Conservation (phyloP, 2,329 filamentous ascomycete species). For the Ceratocystis harringtonii region DNA sequence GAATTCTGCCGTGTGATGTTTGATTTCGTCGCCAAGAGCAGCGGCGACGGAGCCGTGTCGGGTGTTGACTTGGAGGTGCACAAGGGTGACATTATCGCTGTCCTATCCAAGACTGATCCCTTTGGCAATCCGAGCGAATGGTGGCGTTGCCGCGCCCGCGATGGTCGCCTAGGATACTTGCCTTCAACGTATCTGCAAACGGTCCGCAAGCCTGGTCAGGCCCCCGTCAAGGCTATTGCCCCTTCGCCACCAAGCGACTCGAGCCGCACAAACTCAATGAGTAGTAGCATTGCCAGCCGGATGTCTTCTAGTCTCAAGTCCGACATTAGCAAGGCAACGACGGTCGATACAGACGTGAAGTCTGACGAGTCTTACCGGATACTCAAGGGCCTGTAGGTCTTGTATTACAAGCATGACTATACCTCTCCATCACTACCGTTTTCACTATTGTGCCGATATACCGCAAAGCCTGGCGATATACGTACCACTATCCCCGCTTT, state of each 20-base stretch:
- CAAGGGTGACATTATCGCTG: conserved; percentile 90
- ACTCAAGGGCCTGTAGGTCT: conserved; percentile 13
- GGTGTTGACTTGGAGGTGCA: conserved; percentile 82
- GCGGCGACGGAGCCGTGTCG: conserved; percentile 32
- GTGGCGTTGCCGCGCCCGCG: conserved; percentile 88
- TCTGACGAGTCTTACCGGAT: conserved; percentile 15
- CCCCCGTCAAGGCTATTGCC: conserved; percentile 37
- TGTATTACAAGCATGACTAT: too few relatives aligned
- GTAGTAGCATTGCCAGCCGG: conserved; percentile 24
- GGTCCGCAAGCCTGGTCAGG: conserved; percentile 33
- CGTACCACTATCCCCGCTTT: background rate
- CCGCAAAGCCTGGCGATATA: background rate
- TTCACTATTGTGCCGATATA: background rate
- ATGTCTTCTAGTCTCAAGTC: conserved; percentile 12
- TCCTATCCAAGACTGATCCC: conserved; percentile 83
- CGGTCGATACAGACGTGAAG: conserved; percentile 7
- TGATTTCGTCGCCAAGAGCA: conserved; percentile 68
- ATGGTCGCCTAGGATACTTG: conserved; percentile 81
- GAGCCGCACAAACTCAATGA: conserved; percentile 35
- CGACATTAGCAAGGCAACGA: conserved; percentile 14
- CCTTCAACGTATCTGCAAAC: conserved; percentile 83
- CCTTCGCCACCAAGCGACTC: conserved; percentile 32
- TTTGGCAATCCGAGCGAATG: conserved; percentile 86
- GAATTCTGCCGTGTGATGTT: conserved; percentile 93
- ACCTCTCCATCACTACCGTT: background rate